These are phyloP conservation scores for Guillardia theta DNA, from an alignment of 78 protist genomes.

Conservation along the genomic window DNA sequence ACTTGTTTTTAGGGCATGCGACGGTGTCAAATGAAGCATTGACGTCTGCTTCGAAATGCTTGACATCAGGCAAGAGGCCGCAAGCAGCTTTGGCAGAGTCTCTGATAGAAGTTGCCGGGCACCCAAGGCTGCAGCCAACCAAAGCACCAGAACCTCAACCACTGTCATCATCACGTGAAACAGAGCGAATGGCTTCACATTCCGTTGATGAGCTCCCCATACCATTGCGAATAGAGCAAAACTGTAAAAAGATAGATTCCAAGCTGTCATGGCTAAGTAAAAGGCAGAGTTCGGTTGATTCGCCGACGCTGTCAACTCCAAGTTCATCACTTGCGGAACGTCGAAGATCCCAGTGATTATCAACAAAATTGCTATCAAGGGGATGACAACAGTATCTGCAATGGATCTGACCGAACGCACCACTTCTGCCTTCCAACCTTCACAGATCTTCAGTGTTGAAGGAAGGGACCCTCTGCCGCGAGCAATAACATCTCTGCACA, in stretches of 20 bases:
- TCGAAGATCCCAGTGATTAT: background rate
- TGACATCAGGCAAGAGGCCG: background rate
- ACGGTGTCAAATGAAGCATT: no score
- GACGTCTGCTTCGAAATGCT: background rate
- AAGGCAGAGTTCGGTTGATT: no score
- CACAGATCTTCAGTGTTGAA: background rate
- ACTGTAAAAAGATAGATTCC: background rate
- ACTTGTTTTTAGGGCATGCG: no score
- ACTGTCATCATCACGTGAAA: background rate
- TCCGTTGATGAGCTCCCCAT: background rate
- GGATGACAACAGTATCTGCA: background rate
- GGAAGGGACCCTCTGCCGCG: background rate
- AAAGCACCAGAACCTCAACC: background rate
- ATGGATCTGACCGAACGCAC: background rate
- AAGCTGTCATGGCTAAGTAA: background rate
- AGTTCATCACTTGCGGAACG: background rate
- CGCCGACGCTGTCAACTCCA: background rate
- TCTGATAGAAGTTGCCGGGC: background rate
- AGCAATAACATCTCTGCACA: background rate
- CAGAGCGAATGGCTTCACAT: background rate
- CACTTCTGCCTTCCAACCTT: background rate
- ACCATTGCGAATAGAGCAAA: background rate
- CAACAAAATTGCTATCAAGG: background rate
- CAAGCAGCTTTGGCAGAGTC: background rate
- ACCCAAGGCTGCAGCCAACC: background rate